Conservation (phyloP, 2,329 filamentous ascomycete species). For the Drechslerella dactyloides region DNA sequence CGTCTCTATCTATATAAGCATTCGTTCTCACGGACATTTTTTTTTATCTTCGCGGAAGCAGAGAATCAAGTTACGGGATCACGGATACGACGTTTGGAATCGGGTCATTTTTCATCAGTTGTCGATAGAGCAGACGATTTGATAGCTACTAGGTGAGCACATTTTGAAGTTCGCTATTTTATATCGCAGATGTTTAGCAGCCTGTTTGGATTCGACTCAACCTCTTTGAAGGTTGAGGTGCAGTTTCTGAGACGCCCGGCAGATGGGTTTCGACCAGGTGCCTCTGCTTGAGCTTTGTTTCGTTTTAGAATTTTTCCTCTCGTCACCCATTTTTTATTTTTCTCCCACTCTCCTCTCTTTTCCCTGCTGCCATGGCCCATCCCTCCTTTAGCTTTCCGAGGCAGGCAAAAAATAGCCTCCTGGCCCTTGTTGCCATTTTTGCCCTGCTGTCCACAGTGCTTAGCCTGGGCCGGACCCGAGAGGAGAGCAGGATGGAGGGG, state of each 20-base stretch:
- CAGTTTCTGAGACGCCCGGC: slow-evolving; percentile 51
- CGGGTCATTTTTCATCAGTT: neutral
- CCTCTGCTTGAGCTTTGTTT: slow-evolving; percentile 51
- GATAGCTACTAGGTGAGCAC: slow-evolving; percentile 2
- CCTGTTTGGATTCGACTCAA: slow-evolving; percentile 23
- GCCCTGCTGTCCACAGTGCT: slow-evolving; percentile 10
- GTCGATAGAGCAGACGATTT: neutral
- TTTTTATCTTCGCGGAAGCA: slow-evolving; percentile 36
- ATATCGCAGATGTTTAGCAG: slow-evolving; percentile 31
- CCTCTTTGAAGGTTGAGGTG: slow-evolving; percentile 51
- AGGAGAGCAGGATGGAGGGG: slow-evolving; percentile 14
- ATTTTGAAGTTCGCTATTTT: slow-evolving; percentile 18
- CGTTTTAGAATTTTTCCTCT: slow-evolving; percentile 44
- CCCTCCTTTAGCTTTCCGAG: slow-evolving; percentile 14
- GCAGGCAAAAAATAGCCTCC: slow-evolving; percentile 23
- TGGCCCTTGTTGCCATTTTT: slow-evolving; percentile 46
- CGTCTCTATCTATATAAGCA: neutral
- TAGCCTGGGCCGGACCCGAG: slow-evolving; percentile 19
- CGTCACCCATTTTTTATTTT: neutral
- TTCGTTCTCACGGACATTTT: neutral
- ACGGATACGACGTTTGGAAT: neutral
- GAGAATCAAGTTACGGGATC: slow-evolving; percentile 17
- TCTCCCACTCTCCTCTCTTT: neutral
- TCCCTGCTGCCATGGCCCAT: slow-evolving; percentile 6
- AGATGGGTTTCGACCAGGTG: slow-evolving; percentile 52